These are phyloP conservation scores for Venturia asperata DNA, from an alignment of 2,329 filamentous ascomycete genomes.

Conservation along the genomic window DNA sequence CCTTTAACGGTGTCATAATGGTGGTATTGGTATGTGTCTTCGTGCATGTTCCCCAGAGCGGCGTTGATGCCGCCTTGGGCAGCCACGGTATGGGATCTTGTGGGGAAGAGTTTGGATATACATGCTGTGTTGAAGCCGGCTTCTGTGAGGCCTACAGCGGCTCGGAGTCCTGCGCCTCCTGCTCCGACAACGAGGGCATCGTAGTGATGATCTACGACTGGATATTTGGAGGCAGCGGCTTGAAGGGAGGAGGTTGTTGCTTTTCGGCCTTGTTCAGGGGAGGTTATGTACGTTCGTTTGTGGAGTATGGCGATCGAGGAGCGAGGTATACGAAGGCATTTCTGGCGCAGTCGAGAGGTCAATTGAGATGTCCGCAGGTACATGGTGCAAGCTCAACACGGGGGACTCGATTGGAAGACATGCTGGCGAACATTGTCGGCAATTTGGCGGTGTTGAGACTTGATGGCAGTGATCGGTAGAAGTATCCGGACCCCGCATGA, in stretches of 20 bases:
- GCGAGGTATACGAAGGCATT: background rate
- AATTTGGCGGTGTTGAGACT: background rate
- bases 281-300: constrained; percentile 10
- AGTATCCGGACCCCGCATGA: constrained; percentile 6
- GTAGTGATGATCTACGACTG: constrained; percentile 20
- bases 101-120: constrained; percentile 58
- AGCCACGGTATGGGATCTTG: constrained; percentile 47
- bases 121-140: constrained; percentile 59
- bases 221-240: background rate
- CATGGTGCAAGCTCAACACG: background rate
- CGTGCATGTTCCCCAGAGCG: constrained; percentile 49
- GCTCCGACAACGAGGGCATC: constrained; percentile 43
- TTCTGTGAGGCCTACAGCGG: constrained; percentile 57
- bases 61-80: constrained; percentile 60
- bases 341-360: background rate
- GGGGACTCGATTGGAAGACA: background rate
- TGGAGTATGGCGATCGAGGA: background rate
- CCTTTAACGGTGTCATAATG: constrained; percentile 56
- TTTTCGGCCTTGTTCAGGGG: constrained; percentile 16
- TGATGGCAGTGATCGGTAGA: background rate
- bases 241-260: constrained; percentile 19
- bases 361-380: background rate
- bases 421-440: background rate
- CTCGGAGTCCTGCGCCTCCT: constrained; percentile 56
- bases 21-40: constrained; percentile 54